These are phyloP conservation scores for Murraya koenigii DNA, from an alignment of 345 rosid genomes.

Conservation along the genomic window DNA sequence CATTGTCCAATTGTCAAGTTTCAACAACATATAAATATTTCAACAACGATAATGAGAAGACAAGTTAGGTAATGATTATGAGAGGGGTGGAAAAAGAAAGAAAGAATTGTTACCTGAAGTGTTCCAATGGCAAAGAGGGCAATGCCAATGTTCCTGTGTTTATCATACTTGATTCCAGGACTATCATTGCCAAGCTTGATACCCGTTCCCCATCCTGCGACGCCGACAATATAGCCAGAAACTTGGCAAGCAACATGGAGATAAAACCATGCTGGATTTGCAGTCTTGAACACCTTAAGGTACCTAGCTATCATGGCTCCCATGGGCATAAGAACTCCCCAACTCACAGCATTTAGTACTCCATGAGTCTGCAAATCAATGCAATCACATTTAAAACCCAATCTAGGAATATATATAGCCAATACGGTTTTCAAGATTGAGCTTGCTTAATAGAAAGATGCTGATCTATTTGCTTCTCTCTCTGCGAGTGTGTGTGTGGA, in stretches of 20 bases:
- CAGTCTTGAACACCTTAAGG: conserved; percentile 69
- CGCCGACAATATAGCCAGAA: conserved; percentile 71
- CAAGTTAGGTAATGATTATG: neutral
- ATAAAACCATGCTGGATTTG: conserved; percentile 88
- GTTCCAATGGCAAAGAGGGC: conserved; percentile 65
- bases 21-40: neutral
- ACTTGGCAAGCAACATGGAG: conserved; percentile 70
- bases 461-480: neutral
- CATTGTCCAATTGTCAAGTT: neutral
- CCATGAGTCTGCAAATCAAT: conserved; percentile 67
- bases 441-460: neutral
- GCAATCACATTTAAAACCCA: neutral
- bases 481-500: neutral
- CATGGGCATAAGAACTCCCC: conserved; percentile 79
- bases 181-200: conserved; percentile 65
- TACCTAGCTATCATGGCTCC: conserved; percentile 83
- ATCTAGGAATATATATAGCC: neutral
- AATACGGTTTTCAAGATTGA: neutral
- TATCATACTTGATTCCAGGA: conserved; percentile 27
- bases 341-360: conserved; percentile 73
- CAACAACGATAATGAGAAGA: too few species aligned
- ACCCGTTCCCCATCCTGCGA: conserved; percentile 89
- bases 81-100: neutral
- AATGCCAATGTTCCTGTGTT: conserved; percentile 75
- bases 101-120: conserved; percentile 55